phyloP scores from a whole-genome alignment of 1,284 basidiomycete species.

The Austroboletus novae-zelandiae region DNA sequence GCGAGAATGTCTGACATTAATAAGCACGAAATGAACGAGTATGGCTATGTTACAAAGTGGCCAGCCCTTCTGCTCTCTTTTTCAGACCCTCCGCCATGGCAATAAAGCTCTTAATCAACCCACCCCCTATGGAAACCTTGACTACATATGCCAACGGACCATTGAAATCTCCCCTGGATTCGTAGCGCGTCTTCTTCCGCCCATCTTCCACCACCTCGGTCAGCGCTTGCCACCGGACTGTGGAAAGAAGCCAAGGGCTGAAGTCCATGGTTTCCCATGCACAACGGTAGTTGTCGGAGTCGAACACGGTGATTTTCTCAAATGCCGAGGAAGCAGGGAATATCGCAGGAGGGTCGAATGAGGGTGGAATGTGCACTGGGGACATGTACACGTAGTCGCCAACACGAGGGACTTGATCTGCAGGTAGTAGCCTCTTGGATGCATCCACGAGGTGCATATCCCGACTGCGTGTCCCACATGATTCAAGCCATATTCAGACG shows the following conservation, averaged over 20 bases:
- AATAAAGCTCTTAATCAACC: conserved; percentile 46
- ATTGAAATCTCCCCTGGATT: conserved; percentile 60
- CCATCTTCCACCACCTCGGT: conserved; percentile 44
- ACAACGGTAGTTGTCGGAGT: conserved; percentile 49
- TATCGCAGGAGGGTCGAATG: conserved; percentile 38
- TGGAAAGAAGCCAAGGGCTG: conserved; percentile 47
- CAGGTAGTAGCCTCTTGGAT: conserved; percentile 37
- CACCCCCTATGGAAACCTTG: conserved; percentile 41
- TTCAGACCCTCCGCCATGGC: conserved; percentile 63
- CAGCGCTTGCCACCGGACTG: conserved; percentile 66
- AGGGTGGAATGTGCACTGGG: conserved; percentile 59
- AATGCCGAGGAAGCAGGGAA: conserved; percentile 38
- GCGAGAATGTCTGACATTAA: conserved; percentile 27
- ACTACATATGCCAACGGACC: conserved; percentile 59
- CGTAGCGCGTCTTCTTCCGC: conserved; percentile 52
- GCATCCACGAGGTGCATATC: conserved; percentile 49
- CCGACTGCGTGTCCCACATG: conserved; percentile 40
- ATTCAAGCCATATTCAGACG: neutral
- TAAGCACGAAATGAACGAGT: conserved; percentile 11
- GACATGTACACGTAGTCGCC: conserved; percentile 48
- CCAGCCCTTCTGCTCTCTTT: conserved; percentile 42
- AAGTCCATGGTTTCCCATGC: conserved; percentile 52
- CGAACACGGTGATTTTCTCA: conserved; percentile 45
- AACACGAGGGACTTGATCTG: conserved; percentile 43
- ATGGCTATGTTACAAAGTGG: neutral